These are phyloP conservation scores for Annulohypoxylon truncatum DNA, from an alignment of 2,329 filamentous ascomycete species.

Conservation along the genomic window DNA sequence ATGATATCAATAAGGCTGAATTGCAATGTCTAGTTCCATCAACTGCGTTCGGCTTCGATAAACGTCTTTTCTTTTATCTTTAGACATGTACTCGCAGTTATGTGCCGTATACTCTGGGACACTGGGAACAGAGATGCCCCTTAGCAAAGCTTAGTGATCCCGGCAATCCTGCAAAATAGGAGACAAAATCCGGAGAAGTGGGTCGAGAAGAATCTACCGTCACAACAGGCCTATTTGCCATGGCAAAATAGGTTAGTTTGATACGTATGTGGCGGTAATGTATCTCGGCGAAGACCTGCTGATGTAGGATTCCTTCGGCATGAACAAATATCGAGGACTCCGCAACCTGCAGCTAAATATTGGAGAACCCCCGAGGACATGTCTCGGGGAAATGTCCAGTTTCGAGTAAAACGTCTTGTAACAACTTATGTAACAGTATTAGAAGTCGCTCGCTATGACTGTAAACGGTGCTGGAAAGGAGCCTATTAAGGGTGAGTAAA, in stretches of 20 bases:
- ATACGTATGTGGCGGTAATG: conserved; percentile 5
- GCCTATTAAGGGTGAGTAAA: conserved; percentile 36
- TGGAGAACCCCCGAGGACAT: conserved; percentile 5
- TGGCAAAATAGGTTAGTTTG: conserved; percentile 19
- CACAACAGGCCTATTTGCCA: conserved; percentile 3
- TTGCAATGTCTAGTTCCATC: background rate
- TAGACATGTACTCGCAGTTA: background rate
- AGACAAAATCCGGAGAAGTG: conserved; percentile 15
- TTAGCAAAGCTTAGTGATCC: background rate
- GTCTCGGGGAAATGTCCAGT: background rate
- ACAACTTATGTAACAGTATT: background rate
- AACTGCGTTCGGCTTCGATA: background rate
- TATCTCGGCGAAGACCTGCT: conserved; percentile 15
- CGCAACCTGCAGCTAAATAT: conserved; percentile 18
- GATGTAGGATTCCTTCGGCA: conserved; percentile 21
- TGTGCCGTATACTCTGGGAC: background rate
- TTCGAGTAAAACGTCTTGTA: background rate
- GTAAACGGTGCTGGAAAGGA: conserved; percentile 18
- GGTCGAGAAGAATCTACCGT: conserved; percentile 20
- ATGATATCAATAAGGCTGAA: background rate
- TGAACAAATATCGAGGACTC: background rate
- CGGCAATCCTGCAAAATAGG: background rate
- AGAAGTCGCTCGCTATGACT: conserved; percentile 13
- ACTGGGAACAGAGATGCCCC: background rate
- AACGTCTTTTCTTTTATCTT: too few relatives aligned